Conservation (phyloP, 345 rosid species). For the Corchorus olitorius region DNA sequence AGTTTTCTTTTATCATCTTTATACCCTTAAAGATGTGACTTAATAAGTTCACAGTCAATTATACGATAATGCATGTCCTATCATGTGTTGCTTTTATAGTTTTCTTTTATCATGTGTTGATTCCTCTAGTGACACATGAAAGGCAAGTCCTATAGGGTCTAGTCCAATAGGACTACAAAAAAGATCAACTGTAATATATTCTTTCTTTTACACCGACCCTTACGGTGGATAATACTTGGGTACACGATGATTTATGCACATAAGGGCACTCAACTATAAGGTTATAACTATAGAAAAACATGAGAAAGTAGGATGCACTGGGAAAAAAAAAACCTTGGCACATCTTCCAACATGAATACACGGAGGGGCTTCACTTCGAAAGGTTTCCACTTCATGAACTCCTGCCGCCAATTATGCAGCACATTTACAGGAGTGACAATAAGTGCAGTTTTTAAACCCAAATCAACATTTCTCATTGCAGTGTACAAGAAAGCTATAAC, state of each 20-base stretch:
- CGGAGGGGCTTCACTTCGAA: conserved; percentile 86
- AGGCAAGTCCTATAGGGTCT: not conserved
- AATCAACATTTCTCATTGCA: conserved; percentile 89
- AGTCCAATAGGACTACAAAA: not conserved
- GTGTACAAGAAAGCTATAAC: conserved; percentile 97
- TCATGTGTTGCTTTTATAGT: too few species aligned
- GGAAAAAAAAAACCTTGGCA: conserved; percentile 62
- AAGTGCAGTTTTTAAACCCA: conserved; percentile 88
- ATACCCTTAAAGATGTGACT: not conserved
- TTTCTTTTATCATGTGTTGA: too few species aligned
- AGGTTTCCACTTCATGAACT: conserved; percentile 94
- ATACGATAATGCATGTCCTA: not conserved
- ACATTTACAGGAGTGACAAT: conserved; percentile 98
- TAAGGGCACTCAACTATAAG: not conserved
- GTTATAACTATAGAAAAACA: not conserved
- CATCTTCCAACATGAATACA: conserved; percentile 94
- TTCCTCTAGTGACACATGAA: not conserved
- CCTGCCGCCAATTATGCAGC: conserved; percentile 97
- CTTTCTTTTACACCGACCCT: conserved; percentile 2
- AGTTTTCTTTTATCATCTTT: not conserved
- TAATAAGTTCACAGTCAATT: not conserved
- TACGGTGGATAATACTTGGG: not conserved
- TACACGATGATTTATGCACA: not conserved
- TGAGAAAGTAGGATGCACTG: not conserved
- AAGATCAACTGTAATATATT: not conserved